Percentiles rank a stretch among this genome's conserved stretches.
Evolutionary conservation across 2,329 filamentous ascomycete species (phyloP).

Genomic region (Penicillium fuscoglaucum): DNA sequence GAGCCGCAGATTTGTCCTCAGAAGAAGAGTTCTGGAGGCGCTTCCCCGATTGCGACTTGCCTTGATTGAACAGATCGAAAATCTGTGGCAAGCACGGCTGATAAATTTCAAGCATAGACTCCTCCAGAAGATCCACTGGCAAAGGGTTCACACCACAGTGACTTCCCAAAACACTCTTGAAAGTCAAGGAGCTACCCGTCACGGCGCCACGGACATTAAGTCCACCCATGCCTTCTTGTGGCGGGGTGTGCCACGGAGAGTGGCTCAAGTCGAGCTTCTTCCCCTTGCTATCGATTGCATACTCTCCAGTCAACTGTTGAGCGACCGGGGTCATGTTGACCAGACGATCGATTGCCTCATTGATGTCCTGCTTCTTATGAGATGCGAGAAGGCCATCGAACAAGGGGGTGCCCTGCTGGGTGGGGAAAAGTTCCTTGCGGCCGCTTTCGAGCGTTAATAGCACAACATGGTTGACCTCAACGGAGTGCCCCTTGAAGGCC

Average conservation of each 20-base stretch:
- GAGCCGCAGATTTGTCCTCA: conserved; percentile 9
- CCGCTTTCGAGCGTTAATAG: conserved; percentile 44
- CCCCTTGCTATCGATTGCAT: conserved; percentile 33
- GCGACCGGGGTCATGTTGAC: conserved; percentile 33
- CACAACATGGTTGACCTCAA: conserved; percentile 43
- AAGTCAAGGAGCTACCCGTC: conserved; percentile 42
- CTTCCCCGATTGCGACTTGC: conserved; percentile 18
- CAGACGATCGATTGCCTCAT: conserved; percentile 30
- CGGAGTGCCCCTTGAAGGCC: conserved; percentile 30
- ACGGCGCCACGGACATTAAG: conserved; percentile 41
- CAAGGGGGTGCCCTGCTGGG: conserved; percentile 37
- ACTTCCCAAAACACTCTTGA: conserved; percentile 42
- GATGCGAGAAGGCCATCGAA: conserved; percentile 37
- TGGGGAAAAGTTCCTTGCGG: conserved; percentile 44
- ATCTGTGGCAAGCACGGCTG: conserved; percentile 45
- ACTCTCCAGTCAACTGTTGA: conserved; percentile 40
- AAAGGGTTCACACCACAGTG: conserved; percentile 44
- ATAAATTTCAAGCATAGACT: conserved; percentile 38
- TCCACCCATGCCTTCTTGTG: conserved; percentile 31
- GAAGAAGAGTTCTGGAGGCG: neutral
- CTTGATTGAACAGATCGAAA: conserved; percentile 39
- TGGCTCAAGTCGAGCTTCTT: conserved; percentile 22
- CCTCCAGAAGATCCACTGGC: conserved; percentile 44
- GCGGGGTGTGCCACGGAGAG: conserved; percentile 23
- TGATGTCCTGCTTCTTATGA: conserved; percentile 22